These are phyloP conservation scores for Calamus simplicifolius DNA, from an alignment of 176 grass and related monocot species.

Conservation along the genomic window DNA sequence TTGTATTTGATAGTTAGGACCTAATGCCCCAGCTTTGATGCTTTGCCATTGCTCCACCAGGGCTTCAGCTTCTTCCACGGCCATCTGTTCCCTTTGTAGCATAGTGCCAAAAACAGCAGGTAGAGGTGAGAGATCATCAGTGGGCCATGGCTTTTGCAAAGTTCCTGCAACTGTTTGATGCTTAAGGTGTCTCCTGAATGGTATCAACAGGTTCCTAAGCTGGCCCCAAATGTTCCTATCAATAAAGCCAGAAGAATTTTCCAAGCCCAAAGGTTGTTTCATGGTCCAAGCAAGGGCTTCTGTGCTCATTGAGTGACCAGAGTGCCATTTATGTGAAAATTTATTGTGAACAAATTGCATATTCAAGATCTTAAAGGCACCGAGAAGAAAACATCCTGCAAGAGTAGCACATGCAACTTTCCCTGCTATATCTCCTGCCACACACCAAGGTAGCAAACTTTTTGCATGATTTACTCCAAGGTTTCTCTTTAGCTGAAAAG, in stretches of 20 bases:
- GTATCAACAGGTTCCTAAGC: constrained; percentile 47
- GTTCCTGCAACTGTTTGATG: constrained; percentile 15
- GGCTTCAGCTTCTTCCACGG: constrained; percentile 64
- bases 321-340: background rate
- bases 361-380: constrained; percentile 46
- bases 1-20: constrained; percentile 64
- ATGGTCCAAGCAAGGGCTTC: constrained; percentile 15
- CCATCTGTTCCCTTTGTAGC: constrained; percentile 47
- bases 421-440: constrained; percentile 37
- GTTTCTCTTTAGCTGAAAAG: constrained; percentile 58
- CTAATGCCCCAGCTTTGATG: constrained; percentile 84
- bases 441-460: constrained; percentile 42
- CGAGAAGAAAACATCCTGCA: constrained; percentile 52
- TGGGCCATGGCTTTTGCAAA: constrained; percentile 2
- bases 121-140: constrained; percentile 19
- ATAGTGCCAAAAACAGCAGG: background rate
- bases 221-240: constrained; percentile 29
- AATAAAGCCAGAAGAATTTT: constrained; percentile 25
- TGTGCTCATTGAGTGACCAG: constrained; percentile 13
- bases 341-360: constrained; percentile 44
- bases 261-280: constrained; percentile 24
- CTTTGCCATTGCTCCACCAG: constrained; percentile 88
- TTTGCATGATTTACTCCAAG: constrained; percentile 38
- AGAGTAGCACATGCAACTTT: constrained; percentile 57
- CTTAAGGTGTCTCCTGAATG: constrained; percentile 32